A percentile compares a stretch with the other conserved stretches of the same genome.
These are phyloP conservation scores for Mallotus nudiflorus DNA, from an alignment of 345 rosid genomes.

Conservation along the genomic window DNA sequence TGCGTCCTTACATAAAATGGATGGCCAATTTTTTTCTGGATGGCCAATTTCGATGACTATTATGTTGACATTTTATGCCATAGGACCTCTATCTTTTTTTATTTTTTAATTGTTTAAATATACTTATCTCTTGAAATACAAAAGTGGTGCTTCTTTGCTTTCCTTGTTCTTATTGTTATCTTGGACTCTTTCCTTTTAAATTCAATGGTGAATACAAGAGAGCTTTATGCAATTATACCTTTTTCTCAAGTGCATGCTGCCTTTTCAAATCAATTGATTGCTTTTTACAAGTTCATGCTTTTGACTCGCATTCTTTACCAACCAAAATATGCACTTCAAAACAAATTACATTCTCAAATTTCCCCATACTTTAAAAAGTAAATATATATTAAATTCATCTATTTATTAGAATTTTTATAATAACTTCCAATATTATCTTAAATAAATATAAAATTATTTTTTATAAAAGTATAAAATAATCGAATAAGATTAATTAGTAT, in stretches of 20 bases:
- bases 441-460: too few relatives aligned
- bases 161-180: neutral
- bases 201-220: constrained; percentile 13
- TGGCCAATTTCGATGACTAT: constrained; percentile 14
- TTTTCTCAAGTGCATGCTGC: too few relatives aligned
- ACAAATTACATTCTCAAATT: too few relatives aligned
- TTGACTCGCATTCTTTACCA: neutral
- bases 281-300: constrained; percentile 6
- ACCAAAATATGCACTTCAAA: neutral
- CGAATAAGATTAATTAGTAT: too few relatives aligned
- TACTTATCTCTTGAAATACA: neutral
- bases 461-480: too few relatives aligned
- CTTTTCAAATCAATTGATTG: constrained; percentile 6
- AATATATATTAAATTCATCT: too few relatives aligned
- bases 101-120: neutral
- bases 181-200: neutral
- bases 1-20: constrained; percentile 17
- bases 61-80: constrained; percentile 23
- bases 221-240: neutral
- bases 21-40: constrained; percentile 23
- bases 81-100: too few relatives aligned
- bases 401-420: too few relatives aligned
- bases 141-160: constrained; percentile 3
- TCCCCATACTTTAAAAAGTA: too few relatives aligned
- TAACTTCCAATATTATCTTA: too few relatives aligned